Percentiles rank a stretch among this genome's conserved stretches.
Evolutionary conservation across 192 early-diverging fungal genomes (phyloP).

Genomic region (Entrophospora sp.): DNA sequence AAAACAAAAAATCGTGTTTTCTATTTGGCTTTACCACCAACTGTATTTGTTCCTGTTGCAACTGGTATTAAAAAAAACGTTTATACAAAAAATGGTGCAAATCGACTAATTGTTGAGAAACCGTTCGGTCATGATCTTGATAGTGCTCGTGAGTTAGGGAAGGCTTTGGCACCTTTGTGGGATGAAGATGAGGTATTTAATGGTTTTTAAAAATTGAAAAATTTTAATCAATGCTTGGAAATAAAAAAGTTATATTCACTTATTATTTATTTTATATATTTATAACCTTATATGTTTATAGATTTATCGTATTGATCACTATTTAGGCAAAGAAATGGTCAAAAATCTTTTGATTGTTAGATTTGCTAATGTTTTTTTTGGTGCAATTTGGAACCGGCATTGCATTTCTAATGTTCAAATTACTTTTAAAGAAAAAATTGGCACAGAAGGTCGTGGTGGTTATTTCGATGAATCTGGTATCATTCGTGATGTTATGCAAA

Average conservation of each 20-base stretch:
- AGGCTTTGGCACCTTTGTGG: conserved; percentile 69
- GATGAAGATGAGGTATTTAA: conserved; percentile 81
- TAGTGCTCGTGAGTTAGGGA: conserved; percentile 63
- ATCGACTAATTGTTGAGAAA: conserved; percentile 94
- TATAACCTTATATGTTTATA: conserved; percentile 22
- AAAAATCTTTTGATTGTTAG: conserved; percentile 92
- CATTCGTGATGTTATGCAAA: conserved; percentile 94
- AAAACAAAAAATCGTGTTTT: conserved; percentile 69
- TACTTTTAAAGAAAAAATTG: conserved; percentile 96
- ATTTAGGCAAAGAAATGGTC: conserved; percentile 99
- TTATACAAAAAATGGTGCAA: conserved; percentile 55
- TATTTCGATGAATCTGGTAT: conserved; percentile 99
- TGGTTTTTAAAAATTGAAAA: no score
- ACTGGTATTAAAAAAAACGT: conserved; percentile 59
- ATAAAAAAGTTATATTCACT: no score
- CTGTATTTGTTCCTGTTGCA: conserved; percentile 85
- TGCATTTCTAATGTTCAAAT: conserved; percentile 93
- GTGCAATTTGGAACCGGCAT: conserved; percentile 82
- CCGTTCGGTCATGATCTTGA: conserved; percentile 93
- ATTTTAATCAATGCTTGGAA: no score
- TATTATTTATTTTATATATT: no score
- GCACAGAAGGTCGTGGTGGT: conserved; percentile 94
- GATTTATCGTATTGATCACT: conserved; percentile 98
- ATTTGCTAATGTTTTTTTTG: conserved; percentile 92
- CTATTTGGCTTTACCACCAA: conserved; percentile 94